Evolutionary conservation across 768 basidiomycete genomes (phyloP).

Genomic region (Phanerochaete carnosa): DNA sequence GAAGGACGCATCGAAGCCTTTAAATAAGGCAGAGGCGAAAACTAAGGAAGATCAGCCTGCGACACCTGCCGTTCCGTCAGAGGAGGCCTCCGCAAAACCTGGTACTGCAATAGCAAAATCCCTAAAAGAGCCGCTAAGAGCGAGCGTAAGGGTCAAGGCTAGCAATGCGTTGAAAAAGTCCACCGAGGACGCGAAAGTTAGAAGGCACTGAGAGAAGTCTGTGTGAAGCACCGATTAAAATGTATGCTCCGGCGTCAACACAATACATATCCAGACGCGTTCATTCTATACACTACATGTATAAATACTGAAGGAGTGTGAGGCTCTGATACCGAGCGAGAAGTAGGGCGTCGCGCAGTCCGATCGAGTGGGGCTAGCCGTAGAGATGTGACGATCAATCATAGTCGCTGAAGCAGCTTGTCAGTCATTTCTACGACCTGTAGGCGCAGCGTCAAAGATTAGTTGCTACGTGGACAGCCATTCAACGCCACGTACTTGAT

Average conservation of each 20-base stretch:
- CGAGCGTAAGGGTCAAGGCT: background rate
- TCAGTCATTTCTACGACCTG: conserved; percentile 71
- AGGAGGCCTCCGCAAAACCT: background rate
- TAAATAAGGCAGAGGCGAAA: too few relatives aligned
- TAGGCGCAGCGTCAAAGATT: background rate
- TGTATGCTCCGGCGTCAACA: background rate
- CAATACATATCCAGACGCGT: background rate
- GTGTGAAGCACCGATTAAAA: background rate
- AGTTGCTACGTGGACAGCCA: background rate
- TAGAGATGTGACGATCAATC: too few relatives aligned
- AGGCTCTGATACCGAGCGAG: background rate
- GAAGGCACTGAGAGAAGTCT: background rate
- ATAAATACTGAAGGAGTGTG: conserved; percentile 2
- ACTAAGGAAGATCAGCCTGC: background rate
- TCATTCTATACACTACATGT: background rate
- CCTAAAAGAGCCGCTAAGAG: background rate
- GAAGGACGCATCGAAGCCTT: too few relatives aligned
- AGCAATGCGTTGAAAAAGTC: background rate
- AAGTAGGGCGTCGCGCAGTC: background rate
- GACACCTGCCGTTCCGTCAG: too few relatives aligned
- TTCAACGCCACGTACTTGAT: conserved; percentile 50
- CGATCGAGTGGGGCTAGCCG: conserved; percentile 7
- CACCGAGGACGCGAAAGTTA: background rate
- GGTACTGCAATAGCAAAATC: background rate
- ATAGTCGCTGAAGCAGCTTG: conserved; percentile 55